Conservation (phyloP, 306 rosid species). For the Ammopiptanthus mongolicus region DNA sequence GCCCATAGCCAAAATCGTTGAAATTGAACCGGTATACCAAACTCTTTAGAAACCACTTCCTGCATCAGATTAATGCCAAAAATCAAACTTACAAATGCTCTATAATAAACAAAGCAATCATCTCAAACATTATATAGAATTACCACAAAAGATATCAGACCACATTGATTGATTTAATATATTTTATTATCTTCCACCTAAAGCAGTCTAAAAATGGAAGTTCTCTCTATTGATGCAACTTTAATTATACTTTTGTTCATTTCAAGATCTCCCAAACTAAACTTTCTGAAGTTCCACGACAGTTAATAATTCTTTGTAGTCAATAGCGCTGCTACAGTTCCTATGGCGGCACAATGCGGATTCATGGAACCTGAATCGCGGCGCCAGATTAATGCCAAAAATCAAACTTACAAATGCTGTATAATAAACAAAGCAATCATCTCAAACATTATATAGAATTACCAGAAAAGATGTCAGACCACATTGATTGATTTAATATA, state of each 20-base stretch:
- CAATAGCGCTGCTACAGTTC: too few relatives aligned
- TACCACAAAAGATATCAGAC: neutral
- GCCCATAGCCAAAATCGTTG: slow-evolving; percentile 95
- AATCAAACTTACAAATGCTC: too few relatives aligned
- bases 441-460: neutral
- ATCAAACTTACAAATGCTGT: too few relatives aligned
- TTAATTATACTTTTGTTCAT: neutral
- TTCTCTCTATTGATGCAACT: neutral
- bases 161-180: neutral
- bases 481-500: neutral
- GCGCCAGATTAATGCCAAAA: too few relatives aligned
- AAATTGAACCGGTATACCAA: slow-evolving; percentile 74
- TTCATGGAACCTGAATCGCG: too few relatives aligned
- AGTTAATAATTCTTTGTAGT: too few relatives aligned
- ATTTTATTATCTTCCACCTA: neutral
- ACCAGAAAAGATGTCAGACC: neutral
- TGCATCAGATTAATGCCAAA: too few relatives aligned
- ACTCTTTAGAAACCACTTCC: slow-evolving; percentile 90
- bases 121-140: neutral
- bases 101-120: neutral
- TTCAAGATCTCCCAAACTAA: neutral
- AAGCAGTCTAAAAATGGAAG: neutral
- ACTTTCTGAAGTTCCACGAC: neutral
- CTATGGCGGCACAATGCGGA: too few relatives aligned
- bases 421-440: neutral